These are phyloP conservation scores for Scheffersomyces illinoinensis DNA, from an alignment of 1,139 yeast species.

Conservation along the genomic window DNA sequence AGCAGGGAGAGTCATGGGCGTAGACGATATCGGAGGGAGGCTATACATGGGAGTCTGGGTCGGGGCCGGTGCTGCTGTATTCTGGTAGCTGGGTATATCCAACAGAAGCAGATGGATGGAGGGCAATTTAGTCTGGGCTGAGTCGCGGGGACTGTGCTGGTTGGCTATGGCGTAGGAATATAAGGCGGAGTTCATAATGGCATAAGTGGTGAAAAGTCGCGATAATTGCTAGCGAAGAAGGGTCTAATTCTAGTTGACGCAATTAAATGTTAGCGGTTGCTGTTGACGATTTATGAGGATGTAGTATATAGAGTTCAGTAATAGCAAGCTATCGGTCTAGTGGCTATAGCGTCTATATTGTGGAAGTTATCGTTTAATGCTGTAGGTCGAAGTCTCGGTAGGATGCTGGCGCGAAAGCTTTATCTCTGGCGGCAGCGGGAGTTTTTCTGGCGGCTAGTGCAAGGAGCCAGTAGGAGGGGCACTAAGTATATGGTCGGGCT, in stretches of 20 bases:
- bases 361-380: background rate
- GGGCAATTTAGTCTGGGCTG: slow-evolving; percentile 19
- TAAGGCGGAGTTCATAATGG: slow-evolving; percentile 1
- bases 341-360: background rate
- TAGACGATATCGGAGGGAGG: background rate
- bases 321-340: background rate
- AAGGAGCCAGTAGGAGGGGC: background rate
- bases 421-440: background rate
- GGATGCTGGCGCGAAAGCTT: background rate
- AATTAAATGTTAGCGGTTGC: background rate
- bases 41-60: background rate
- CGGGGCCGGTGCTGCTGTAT: slow-evolving; percentile 6
- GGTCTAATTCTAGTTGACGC: background rate
- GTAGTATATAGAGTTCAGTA: background rate
- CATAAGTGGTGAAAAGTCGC: background rate
- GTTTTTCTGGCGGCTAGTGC: background rate
- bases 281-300: background rate
- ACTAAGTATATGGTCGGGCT: background rate
- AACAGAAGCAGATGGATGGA: slow-evolving; percentile 31
- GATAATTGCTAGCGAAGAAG: background rate
- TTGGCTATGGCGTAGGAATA: slow-evolving; percentile 1
- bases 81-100: slow-evolving; percentile 20
- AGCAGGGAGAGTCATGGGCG: background rate
- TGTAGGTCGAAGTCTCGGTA: background rate
- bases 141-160: slow-evolving; percentile 1